Evolutionary conservation across 352 stramenopile genomes (phyloP).

Genomic region (Phytophthora pluvialis): DNA sequence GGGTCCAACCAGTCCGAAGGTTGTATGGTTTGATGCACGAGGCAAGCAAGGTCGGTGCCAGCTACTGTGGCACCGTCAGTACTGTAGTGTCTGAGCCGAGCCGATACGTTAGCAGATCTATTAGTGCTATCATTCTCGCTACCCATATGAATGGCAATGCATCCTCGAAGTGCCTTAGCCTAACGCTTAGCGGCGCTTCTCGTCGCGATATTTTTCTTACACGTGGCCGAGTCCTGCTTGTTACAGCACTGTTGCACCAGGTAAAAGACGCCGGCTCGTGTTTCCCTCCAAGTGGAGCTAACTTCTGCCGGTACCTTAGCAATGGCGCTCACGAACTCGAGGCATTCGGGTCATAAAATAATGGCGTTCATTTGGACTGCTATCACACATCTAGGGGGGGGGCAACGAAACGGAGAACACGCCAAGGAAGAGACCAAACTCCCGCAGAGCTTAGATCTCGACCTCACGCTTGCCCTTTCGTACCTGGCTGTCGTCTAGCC

Average conservation of each 20-base stretch:
- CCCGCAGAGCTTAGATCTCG: slow-evolving; percentile 57
- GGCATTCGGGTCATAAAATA: slow-evolving; percentile 36
- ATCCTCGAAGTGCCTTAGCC: slow-evolving; percentile 8
- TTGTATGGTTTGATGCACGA: slow-evolving; percentile 1
- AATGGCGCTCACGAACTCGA: no score
- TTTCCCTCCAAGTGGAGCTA: slow-evolving; percentile 1
- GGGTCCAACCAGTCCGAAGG: background rate
- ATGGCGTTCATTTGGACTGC: slow-evolving; percentile 28
- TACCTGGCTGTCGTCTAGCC: slow-evolving; percentile 45
- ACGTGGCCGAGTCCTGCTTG: no score
- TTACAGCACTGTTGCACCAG: slow-evolving; percentile 8
- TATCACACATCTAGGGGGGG: slow-evolving; percentile 34
- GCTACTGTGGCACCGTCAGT: background rate
- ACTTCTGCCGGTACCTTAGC: no score
- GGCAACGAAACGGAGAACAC: slow-evolving; percentile 12
- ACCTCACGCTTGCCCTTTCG: slow-evolving; percentile 60
- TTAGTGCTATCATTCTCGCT: slow-evolving; percentile 23
- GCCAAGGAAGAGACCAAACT: background rate
- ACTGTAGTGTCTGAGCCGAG: background rate
- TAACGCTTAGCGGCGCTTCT: slow-evolving; percentile 4
- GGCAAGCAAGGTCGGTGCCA: background rate
- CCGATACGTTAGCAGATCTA: slow-evolving; percentile 21
- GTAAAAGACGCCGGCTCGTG: slow-evolving; percentile 1
- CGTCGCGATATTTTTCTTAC: background rate
- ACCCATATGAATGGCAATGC: slow-evolving; percentile 31